Base-by-base conservation (phyloP, 768 basidiomycete species). In the Termitomyces sp. region DNA sequence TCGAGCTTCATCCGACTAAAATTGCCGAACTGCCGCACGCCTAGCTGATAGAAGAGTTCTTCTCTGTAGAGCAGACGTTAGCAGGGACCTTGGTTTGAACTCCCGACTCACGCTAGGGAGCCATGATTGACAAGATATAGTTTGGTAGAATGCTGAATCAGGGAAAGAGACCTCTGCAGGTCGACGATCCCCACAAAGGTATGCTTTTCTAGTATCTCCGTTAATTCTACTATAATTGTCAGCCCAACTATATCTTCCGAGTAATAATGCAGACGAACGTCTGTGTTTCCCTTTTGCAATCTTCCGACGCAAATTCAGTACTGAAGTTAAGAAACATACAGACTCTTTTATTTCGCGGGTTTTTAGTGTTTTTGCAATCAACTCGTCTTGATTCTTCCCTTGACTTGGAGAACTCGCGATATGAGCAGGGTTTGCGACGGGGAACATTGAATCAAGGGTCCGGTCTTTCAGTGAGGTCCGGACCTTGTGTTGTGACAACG, bases 381-480 rank as follows among this genome's bases (percentile, higher is more conserved):
- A 51, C 54, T 65, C 58, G 53, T 61, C 51, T n/a, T 54, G 48
- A 33, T 4, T 35, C 17, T 66, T 62, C 3, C 61, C 62, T 49
- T 65, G 63, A 44, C 52, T 63, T 41, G 60, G 59, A 10, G 59
- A 53, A 1, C 64, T 66, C 2, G 67, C 68, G 21, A 74, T 70
- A 47, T 76, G 80, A 6, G 78, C 74, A 3, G 84, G 80, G 59
- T 85, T 82, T 23, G 72, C 64, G 10, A 89, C 76, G 1, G 87
- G 87, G 59, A 98, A 89, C 92, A 98, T 97, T 0, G 94, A 94
- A 66, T 98, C 96, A 15, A 99, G 79, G 0, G 95, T 98, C 37
- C 95, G 84, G 56, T 95, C 91, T 44, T 86, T 77, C 9, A 86
- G 72, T 10, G 94, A 96, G 2, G 92, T 94, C 55, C 96, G 84